phyloP scores from a whole-genome alignment of 305 asterid species.

The Euphrasia arctica region DNA sequence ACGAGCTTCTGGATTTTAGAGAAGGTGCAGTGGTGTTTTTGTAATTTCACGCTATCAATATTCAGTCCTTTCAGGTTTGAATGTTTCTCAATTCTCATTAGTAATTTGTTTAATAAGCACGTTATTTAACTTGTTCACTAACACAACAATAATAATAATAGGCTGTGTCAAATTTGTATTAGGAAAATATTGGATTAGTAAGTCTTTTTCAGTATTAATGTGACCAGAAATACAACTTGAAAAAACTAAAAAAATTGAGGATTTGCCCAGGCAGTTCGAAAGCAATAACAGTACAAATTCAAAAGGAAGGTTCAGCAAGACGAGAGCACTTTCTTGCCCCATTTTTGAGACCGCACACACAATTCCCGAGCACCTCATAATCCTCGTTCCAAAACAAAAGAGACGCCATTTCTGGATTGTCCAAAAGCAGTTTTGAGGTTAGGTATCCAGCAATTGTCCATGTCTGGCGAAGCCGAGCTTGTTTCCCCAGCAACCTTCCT shows the following conservation, averaged over 20 bases:
- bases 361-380: constrained; percentile 68
- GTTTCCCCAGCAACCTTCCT: constrained; percentile 71
- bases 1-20: constrained; percentile 6
- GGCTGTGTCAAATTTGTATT: no score
- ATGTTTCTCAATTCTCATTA: no score
- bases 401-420: constrained; percentile 59
- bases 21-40: constrained; percentile 16
- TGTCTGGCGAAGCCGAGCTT: constrained; percentile 68
- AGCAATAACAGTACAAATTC: no score
- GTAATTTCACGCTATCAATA: not conserved
- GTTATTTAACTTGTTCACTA: no score
- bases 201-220: no score
- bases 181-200: no score
- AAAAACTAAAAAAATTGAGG: not conserved
- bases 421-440: constrained; percentile 68
- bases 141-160: no score
- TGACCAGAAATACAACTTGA: no score
- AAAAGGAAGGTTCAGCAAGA: no score
- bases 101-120: no score
- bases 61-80: no score
- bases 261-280: no score
- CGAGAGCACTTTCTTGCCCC: constrained; percentile 69
- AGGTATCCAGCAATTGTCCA: constrained; percentile 79
- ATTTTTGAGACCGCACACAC: constrained; percentile 60
- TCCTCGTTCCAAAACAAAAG: constrained; percentile 76